Conservation (phyloP, 2,329 filamentous ascomycete species). For the Xylariaceae sp. region DNA sequence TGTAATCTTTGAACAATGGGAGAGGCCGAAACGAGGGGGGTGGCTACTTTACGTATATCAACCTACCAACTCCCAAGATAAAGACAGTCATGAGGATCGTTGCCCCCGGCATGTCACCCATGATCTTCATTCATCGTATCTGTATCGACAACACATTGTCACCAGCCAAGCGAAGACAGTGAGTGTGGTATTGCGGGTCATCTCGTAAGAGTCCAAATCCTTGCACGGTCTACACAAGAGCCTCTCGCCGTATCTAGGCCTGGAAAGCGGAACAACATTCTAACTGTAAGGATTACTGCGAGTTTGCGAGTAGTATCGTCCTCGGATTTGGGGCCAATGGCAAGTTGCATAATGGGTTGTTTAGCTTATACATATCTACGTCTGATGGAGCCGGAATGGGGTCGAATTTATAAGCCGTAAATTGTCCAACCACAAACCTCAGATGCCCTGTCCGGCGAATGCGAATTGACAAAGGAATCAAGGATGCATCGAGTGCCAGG, state of each 20-base stretch:
- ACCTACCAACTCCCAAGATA: constrained; percentile 26
- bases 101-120: constrained; percentile 7
- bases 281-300: constrained; percentile 1
- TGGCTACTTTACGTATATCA: constrained; percentile 30
- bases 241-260: constrained; percentile 6
- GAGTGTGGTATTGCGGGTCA: constrained; percentile 24
- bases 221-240: constrained; percentile 7
- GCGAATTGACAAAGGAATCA: constrained; percentile 11
- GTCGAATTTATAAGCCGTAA: constrained; percentile 45
- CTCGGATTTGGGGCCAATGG: constrained; percentile 28
- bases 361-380: constrained; percentile 27
- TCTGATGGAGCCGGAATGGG: constrained; percentile 33
- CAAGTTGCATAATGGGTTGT: constrained; percentile 27
- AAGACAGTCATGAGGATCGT: constrained; percentile 25
- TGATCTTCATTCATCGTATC: constrained; percentile 20
- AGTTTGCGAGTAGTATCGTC: background rate
- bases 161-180: background rate
- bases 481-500: too few species aligned
- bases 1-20: constrained; percentile 1
- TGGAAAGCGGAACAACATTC: constrained; percentile 15
- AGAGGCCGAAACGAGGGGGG: background rate
- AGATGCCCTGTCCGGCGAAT: constrained; percentile 19
- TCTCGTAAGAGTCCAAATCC: constrained; percentile 14
- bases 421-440: constrained; percentile 49
- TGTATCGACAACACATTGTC: constrained; percentile 14